Evolutionary conservation across 441 rosid genomes (phyloP).

Genomic region (Populus trichocarpa): DNA sequence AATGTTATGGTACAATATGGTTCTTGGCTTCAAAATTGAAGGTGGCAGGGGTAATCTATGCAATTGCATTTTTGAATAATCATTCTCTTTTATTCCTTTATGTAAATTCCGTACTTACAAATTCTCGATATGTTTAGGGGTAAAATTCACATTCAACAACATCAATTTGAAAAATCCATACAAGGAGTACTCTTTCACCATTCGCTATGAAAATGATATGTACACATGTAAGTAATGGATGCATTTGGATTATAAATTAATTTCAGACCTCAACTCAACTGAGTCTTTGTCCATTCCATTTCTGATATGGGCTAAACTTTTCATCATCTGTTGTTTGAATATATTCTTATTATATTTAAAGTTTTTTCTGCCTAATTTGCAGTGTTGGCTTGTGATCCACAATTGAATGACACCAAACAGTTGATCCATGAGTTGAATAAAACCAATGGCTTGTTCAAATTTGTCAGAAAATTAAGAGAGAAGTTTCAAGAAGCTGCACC

Average conservation of each 20-base stretch:
- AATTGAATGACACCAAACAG: constrained; percentile 48
- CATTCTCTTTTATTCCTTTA: constrained; percentile 4
- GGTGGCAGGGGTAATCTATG: constrained; percentile 66
- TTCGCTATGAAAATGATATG: constrained; percentile 61
- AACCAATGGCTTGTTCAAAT: constrained; percentile 66
- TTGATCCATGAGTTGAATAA: constrained; percentile 55
- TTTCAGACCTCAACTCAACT: constrained; percentile 5
- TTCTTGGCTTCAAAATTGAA: constrained; percentile 75
- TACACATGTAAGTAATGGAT: constrained; percentile 54
- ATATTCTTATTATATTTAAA: neutral
- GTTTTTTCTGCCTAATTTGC: constrained; percentile 23
- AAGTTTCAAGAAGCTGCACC: constrained; percentile 55
- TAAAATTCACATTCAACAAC: constrained; percentile 66
- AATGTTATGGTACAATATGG: constrained; percentile 68
- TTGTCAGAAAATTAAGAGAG: constrained; percentile 67
- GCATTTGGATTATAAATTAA: neutral
- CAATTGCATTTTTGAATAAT: neutral
- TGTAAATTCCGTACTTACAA: constrained; percentile 9
- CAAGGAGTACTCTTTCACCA: constrained; percentile 49
- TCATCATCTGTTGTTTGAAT: neutral
- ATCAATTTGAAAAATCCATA: constrained; percentile 47
- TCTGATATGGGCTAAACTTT: neutral
- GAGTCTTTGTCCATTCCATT: neutral
- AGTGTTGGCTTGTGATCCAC: constrained; percentile 84
- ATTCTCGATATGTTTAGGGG: constrained; percentile 46